Evolutionary conservation across 208 protist species (phyloP).

Genomic region (Acanthamoeba lenticulata): DNA sequence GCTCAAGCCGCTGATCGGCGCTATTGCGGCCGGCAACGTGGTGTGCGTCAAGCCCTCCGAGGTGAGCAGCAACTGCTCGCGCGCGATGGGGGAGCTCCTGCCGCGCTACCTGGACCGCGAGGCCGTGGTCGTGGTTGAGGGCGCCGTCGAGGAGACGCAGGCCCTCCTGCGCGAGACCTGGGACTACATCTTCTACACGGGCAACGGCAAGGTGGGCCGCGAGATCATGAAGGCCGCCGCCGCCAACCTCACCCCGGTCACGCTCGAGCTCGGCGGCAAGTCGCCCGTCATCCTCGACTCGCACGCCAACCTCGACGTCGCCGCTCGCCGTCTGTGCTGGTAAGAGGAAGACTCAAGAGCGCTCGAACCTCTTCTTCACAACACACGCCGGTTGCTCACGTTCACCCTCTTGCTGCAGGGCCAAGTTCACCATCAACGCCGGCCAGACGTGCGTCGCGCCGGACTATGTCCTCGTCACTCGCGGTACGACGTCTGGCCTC

Average conservation of each 20-base stretch:
- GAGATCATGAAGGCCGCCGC: slow-evolving; percentile 88
- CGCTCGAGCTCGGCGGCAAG: slow-evolving; percentile 95
- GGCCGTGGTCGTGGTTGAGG: slow-evolving; percentile 82
- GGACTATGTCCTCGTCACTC: slow-evolving; percentile 91
- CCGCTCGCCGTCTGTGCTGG: slow-evolving; percentile 84
- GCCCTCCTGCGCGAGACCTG: slow-evolving; percentile 88
- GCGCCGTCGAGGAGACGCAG: slow-evolving; percentile 86
- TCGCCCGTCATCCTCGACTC: slow-evolving; percentile 91
- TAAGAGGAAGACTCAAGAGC: slow-evolving; percentile 74
- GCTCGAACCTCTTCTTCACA: background rate
- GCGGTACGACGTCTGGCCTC: background rate
- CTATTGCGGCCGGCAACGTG: slow-evolving; percentile 92
- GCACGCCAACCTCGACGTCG: slow-evolving; percentile 81
- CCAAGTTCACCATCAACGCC: slow-evolving; percentile 83
- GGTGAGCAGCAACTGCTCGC: slow-evolving; percentile 67
- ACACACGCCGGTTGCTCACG: background rate
- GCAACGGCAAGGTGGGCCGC: slow-evolving; percentile 82
- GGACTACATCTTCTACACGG: slow-evolving; percentile 95
- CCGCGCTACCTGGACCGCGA: slow-evolving; percentile 86
- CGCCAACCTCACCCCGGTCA: slow-evolving; percentile 92
- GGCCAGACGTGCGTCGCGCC: slow-evolving; percentile 93
- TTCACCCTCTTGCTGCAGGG: background rate
- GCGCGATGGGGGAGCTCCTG: slow-evolving; percentile 85
- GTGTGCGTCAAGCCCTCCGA: slow-evolving; percentile 93
- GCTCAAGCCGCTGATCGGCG: slow-evolving; percentile 87